Conservation (phyloP, 257 asterid genomes). For the Ocimum tenuiflorum region DNA sequence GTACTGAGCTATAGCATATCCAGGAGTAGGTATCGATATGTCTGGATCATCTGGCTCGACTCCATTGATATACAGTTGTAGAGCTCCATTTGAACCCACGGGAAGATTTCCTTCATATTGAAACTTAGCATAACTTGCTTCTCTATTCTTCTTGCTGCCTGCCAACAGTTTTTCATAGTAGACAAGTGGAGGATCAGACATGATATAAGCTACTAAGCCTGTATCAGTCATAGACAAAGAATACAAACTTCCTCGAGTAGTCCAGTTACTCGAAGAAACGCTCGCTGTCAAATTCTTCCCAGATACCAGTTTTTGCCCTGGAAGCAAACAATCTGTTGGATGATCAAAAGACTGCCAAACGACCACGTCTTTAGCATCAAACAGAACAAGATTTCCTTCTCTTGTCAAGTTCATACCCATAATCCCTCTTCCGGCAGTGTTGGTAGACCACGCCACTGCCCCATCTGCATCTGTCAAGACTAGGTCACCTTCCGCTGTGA, state of each 20-base stretch:
- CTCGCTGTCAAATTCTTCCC: background rate
- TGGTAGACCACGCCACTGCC: background rate
- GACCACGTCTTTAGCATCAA: background rate
- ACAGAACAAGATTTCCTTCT: background rate
- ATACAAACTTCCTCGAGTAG: background rate
- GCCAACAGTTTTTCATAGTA: background rate
- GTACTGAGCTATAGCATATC: constrained; percentile 26
- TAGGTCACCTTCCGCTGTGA: background rate
- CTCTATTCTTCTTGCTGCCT: background rate
- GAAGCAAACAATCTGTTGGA: background rate
- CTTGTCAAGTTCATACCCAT: background rate
- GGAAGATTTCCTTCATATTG: constrained; percentile 26
- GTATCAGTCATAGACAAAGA: background rate
- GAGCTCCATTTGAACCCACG: too few relatives aligned
- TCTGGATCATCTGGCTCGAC: background rate
- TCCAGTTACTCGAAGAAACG: background rate
- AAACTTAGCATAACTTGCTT: constrained; percentile 26
- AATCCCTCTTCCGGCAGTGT: background rate
- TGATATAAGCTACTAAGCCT: background rate
- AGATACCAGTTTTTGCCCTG: background rate
- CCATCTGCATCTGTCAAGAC: background rate
- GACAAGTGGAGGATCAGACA: background rate
- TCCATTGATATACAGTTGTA: constrained; percentile 20
- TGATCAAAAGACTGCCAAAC: background rate
- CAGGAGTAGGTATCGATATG: background rate